These are phyloP conservation scores for Fusarium virguliforme DNA, from an alignment of 2,329 filamentous ascomycete genomes.

Conservation along the genomic window DNA sequence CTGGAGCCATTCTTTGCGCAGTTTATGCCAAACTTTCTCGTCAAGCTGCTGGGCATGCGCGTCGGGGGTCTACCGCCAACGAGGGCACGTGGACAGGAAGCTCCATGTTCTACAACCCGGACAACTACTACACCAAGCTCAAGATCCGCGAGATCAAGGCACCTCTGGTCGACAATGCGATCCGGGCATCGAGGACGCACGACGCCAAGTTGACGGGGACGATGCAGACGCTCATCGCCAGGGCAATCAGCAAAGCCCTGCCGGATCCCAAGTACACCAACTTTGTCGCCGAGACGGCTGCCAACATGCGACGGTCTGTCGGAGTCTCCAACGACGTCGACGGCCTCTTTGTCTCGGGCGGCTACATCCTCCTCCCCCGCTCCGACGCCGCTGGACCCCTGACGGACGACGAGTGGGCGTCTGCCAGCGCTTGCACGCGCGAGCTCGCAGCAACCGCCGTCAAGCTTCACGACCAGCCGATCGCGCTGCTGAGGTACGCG, in stretches of 20 bases:
- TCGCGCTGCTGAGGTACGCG: constrained; percentile 45
- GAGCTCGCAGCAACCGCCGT: constrained; percentile 32
- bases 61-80: constrained; percentile 32
- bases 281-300: constrained; percentile 45
- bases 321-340: constrained; percentile 40
- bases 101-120: constrained; percentile 31
- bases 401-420: constrained; percentile 43
- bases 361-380: constrained; percentile 35
- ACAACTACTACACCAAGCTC: constrained; percentile 34
- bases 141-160: constrained; percentile 37
- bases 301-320: constrained; percentile 47
- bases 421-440: constrained; percentile 30
- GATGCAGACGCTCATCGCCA: constrained; percentile 41
- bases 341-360: constrained; percentile 38
- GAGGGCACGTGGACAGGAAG: constrained; percentile 43
- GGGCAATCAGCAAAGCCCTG: constrained; percentile 44
- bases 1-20: constrained; percentile 38
- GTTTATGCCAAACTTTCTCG: constrained; percentile 39
- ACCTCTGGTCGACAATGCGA: constrained; percentile 22
- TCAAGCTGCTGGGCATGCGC: constrained; percentile 35
- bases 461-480: constrained; percentile 39
- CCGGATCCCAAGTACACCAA: constrained; percentile 40
- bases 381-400: constrained; percentile 19
- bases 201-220: constrained; percentile 45
- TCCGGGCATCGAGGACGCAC: constrained; percentile 31